Conservation (phyloP, 164 flowering plant species). For the Vitis riparia region DNA sequence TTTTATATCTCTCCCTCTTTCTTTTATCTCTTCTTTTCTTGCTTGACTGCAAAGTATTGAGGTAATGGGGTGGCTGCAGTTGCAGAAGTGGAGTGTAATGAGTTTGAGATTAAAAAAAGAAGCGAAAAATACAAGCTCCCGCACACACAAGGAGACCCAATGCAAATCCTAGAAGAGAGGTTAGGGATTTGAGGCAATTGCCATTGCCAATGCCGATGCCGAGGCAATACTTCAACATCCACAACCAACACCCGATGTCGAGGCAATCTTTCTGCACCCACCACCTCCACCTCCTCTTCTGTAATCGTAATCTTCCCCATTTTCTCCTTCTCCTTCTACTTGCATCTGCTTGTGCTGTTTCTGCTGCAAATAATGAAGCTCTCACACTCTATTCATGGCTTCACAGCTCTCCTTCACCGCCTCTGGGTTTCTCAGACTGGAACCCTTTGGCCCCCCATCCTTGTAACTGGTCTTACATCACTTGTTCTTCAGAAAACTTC, state of each 20-base stretch:
- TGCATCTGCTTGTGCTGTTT: not conserved
- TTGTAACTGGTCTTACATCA: conserved; percentile 61
- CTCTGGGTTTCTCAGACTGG: conserved; percentile 40
- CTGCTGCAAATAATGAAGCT: conserved; percentile 41
- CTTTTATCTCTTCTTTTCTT: conserved; percentile 18
- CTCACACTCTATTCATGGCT: conserved; percentile 53
- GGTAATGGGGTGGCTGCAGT: not conserved
- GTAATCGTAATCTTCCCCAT: conserved; percentile 1
- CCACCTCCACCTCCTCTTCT: conserved; percentile 2
- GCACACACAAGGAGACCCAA: conserved; percentile 46
- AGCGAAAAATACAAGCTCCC: conserved; percentile 5
- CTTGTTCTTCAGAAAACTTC: conserved; percentile 39
- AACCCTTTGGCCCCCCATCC: conserved; percentile 41
- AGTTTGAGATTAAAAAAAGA: conserved; percentile 14
- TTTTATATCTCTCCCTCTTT: conserved; percentile 2
- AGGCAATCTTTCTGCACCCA: conserved; percentile 21
- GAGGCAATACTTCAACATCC: conserved; percentile 29
- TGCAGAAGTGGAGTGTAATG: not conserved
- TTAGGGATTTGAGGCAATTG: conserved; percentile 61
- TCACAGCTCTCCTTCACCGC: conserved; percentile 20
- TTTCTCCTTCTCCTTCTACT: conserved; percentile 8
- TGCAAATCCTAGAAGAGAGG: conserved; percentile 54
- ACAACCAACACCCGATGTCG: conserved; percentile 30
- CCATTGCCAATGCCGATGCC: conserved; percentile 40
- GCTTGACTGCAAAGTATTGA: conserved; percentile 23